Base-by-base conservation (phyloP, 495 filamentous ascomycete species). In the Hypoxylon fragiforme region DNA sequence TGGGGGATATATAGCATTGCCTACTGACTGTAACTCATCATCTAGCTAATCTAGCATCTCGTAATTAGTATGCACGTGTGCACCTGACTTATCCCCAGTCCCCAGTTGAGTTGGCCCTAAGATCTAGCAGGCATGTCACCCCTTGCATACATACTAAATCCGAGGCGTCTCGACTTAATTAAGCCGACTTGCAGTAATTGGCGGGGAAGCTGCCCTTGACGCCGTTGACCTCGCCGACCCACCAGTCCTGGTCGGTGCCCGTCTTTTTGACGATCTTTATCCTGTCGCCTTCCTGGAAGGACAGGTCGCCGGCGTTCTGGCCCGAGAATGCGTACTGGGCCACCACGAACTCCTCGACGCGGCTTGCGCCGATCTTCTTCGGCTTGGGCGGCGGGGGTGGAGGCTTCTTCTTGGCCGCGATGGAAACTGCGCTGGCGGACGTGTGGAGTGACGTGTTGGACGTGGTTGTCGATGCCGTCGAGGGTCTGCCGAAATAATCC, bases 221-320 rank as follows among this genome's bases (percentile, higher is more conserved):
- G 2, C 92, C 94, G 40, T 77, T 72, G 21, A 96, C 44, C 70
- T 97, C 91, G 13, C 92, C 92, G 47, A 90, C 84, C 92, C 92
- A 97, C 92, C 92, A 97, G 63, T 96, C 92, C 70, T 96, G 89
- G 21, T 82, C 86, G 46, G 87, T 94, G 14, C 81, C 82, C 1
- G 92, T 97, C 76, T 86, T 89, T 75, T 87, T 88, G 14, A 94
- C 66, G 2, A 97, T 85, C 44, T 80, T 83, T 59, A 97, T 97
- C 56, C 81, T 79, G 57, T 96, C 92, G 0, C 92, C 92, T 70
- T 95, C 87, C 7, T 73, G 76, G 70, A 97, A 97, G 8, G 78
- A 79, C 39, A 97, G 68, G 71, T 97, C 92, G 0, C 88, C 91
- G 1, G 68, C 65, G 12, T 78, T 80, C 62, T 91, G 81, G 0